Evolutionary conservation across 306 rosid genomes (phyloP).

Genomic region (Trifolium subterraneum): DNA sequence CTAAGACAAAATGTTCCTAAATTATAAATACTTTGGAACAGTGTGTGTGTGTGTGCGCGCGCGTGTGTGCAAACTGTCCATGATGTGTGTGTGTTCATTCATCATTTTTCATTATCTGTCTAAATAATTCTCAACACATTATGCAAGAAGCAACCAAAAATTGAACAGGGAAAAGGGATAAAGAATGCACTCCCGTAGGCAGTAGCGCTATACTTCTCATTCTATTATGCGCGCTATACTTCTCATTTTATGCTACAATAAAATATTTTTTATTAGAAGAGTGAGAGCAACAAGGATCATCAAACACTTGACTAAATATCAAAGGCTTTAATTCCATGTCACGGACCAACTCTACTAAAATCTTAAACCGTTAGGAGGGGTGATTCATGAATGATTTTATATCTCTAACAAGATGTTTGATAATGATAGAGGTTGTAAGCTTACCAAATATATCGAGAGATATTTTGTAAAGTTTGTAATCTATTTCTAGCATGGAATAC

Average conservation of each 20-base stretch:
- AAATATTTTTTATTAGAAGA: neutral
- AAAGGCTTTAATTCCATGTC: neutral
- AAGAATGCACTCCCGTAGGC: neutral
- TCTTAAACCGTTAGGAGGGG: slow-evolving; percentile 6
- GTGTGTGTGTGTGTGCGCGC: no score
- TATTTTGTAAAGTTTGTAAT: neutral
- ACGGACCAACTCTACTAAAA: slow-evolving; percentile 17
- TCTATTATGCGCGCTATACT: neutral
- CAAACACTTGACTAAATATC: neutral
- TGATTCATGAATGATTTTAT: neutral
- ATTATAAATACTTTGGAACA: neutral
- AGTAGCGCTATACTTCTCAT: neutral
- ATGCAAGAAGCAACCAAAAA: neutral
- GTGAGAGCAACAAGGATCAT: neutral
- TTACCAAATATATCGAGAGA: neutral
- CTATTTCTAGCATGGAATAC: slow-evolving; percentile 1
- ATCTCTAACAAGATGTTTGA: slow-evolving; percentile 8
- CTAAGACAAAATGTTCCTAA: slow-evolving; percentile 19
- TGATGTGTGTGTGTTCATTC: neutral
- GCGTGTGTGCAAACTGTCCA: no score
- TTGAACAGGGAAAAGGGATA: neutral
- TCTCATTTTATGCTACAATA: neutral
- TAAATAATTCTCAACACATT: slow-evolving; percentile 6
- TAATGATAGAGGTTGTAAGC: neutral
- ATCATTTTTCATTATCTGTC: neutral